phyloP scores from a whole-genome alignment of 208 protist species.

The Strigomonas galati region DNA sequence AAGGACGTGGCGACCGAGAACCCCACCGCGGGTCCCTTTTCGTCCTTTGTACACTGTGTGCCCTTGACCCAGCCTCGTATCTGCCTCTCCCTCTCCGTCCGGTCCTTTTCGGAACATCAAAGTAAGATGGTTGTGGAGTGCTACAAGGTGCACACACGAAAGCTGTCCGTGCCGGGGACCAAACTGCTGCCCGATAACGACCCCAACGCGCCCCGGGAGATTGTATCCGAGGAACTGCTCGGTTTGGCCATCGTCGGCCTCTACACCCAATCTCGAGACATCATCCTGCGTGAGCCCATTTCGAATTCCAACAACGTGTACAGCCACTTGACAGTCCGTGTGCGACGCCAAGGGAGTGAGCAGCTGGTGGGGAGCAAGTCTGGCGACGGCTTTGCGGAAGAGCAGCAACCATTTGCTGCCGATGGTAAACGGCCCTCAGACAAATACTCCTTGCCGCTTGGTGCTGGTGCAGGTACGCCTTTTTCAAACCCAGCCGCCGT shows the following conservation, averaged over 20 bases:
- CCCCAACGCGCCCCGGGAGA: slow-evolving; percentile 35
- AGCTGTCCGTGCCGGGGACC: slow-evolving; percentile 10
- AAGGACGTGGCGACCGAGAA: slow-evolving; percentile 74
- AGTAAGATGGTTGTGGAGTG: slow-evolving; percentile 76
- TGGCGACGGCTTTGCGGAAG: background rate
- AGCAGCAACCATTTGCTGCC: too few relatives aligned
- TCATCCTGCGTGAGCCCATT: slow-evolving; percentile 68
- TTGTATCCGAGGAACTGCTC: slow-evolving; percentile 69
- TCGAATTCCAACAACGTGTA: slow-evolving; percentile 38
- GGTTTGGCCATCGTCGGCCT: slow-evolving; percentile 77
- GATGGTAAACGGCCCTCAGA: too few relatives aligned
- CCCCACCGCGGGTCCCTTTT: slow-evolving; percentile 63
- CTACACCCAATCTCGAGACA: slow-evolving; percentile 56
- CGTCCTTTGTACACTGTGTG: slow-evolving; percentile 80
- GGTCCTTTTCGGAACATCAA: slow-evolving; percentile 53
- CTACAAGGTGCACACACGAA: slow-evolving; percentile 57
- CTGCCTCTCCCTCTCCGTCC: slow-evolving; percentile 64
- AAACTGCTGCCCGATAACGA: slow-evolving; percentile 16
- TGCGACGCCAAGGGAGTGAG: background rate
- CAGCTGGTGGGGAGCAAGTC: background rate
- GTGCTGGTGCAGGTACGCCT: too few relatives aligned
- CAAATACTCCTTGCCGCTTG: too few relatives aligned
- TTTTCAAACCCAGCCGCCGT: too few relatives aligned
- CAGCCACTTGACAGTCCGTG: slow-evolving; percentile 20
- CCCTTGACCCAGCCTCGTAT: slow-evolving; percentile 61